Conservation (phyloP, 345 rosid species). For the Salix brachista region DNA sequence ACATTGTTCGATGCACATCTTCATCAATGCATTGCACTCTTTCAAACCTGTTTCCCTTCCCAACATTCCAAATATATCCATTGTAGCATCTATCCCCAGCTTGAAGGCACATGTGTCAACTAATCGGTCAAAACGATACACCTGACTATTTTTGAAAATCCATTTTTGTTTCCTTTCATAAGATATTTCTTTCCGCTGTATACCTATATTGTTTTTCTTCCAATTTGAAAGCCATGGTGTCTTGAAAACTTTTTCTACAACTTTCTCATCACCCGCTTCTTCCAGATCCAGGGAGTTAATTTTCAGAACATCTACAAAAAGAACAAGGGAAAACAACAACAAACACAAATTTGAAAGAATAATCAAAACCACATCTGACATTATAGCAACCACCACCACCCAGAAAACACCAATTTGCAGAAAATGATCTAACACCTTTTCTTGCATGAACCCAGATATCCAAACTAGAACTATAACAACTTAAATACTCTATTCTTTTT, state of each 20-base stretch:
- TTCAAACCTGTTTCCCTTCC: slow-evolving; percentile 60
- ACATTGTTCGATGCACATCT: slow-evolving; percentile 48
- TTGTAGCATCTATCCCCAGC: slow-evolving; percentile 48
- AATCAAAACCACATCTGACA: background rate
- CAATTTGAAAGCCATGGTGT: slow-evolving; percentile 38
- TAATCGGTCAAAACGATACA: slow-evolving; percentile 32
- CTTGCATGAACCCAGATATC: background rate
- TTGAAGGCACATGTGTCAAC: slow-evolving; percentile 36
- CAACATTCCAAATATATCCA: slow-evolving; percentile 45
- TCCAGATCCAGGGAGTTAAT: background rate
- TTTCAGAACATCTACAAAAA: slow-evolving; percentile 15
- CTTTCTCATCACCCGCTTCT: background rate
- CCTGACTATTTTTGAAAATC: slow-evolving; percentile 34
- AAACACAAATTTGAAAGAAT: background rate
- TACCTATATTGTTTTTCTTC: slow-evolving; percentile 14
- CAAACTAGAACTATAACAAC: background rate
- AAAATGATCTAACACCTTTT: background rate
- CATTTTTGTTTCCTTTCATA: slow-evolving; percentile 61
- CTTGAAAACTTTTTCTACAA: slow-evolving; percentile 18
- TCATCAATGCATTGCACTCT: slow-evolving; percentile 58
- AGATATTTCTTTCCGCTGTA: slow-evolving; percentile 39
- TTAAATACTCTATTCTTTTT: background rate
- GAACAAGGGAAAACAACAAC: background rate
- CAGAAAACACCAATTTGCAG: background rate
- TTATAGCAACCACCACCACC: background rate